Percentiles rank a stretch among this genome's conserved stretches.
These are phyloP conservation scores for Coniella lustricola DNA, from an alignment of 2,329 filamentous ascomycete genomes.

Conservation along the genomic window DNA sequence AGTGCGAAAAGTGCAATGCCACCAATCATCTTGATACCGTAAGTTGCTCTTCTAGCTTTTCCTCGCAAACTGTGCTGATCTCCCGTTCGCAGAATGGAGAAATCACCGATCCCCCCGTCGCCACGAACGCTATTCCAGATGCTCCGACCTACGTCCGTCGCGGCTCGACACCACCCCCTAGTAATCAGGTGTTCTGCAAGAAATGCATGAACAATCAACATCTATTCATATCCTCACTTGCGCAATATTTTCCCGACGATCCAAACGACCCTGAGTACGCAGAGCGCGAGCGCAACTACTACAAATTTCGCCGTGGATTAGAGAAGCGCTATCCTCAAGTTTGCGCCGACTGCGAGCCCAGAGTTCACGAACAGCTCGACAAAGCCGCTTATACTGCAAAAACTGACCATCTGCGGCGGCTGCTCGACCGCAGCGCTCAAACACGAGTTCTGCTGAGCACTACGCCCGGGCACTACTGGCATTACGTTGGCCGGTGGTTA, in stretches of 20 bases:
- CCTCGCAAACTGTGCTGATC: not conserved
- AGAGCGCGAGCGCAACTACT: slow-evolving; percentile 61
- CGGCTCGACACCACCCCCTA: slow-evolving; percentile 29
- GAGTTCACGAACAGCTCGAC: slow-evolving; percentile 62
- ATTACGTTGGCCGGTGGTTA: slow-evolving; percentile 34
- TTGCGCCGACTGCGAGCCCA: slow-evolving; percentile 71
- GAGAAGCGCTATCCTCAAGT: slow-evolving; percentile 85
- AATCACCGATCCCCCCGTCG: slow-evolving; percentile 76
- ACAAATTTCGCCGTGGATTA: slow-evolving; percentile 62
- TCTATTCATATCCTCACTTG: slow-evolving; percentile 66
- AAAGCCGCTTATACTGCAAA: slow-evolving; percentile 73
- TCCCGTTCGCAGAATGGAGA: slow-evolving; percentile 60
- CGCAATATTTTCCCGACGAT: slow-evolving; percentile 68
- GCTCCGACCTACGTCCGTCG: slow-evolving; percentile 40
- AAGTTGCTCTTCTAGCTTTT: slow-evolving; percentile 19
- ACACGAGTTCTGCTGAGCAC: slow-evolving; percentile 33
- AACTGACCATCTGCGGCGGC: slow-evolving; percentile 69
- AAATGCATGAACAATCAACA: slow-evolving; percentile 86
- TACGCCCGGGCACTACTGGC: slow-evolving; percentile 36
- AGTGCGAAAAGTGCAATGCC: slow-evolving; percentile 73
- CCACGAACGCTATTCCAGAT: slow-evolving; percentile 41
- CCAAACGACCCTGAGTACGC: slow-evolving; percentile 60
- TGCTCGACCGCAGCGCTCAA: slow-evolving; percentile 59
- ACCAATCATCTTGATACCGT: slow-evolving; percentile 87
- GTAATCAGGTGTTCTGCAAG: slow-evolving; percentile 54